Evolutionary conservation across 257 asterid genomes (phyloP), one percentile per base, ranked within the genome.

Genomic region (Rhazya stricta): DNA sequence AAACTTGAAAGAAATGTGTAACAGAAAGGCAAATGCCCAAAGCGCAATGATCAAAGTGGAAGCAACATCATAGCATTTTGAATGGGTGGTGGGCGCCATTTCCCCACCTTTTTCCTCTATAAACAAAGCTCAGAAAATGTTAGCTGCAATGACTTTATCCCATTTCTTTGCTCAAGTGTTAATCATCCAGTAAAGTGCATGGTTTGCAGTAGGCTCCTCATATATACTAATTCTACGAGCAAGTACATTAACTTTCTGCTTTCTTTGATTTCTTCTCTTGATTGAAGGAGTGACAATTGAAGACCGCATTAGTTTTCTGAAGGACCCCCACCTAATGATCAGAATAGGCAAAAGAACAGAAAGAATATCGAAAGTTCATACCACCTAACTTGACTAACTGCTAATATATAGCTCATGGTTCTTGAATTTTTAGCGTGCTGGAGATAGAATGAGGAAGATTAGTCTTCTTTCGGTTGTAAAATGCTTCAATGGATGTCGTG

Each of bases 401-500:
- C 23, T 34, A 43, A 69, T 58, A 67, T 0, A 77, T 4, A n/a
- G 37, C 72, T 32, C 39, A 2, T 54, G 21, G 18, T 42, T 41
- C 34, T 27, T 69, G 51, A 39, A 54, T 9, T 19, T 50, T 53
- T 67, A 37, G 56, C 6, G 9, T 41, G 9, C 46, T 18, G 13
- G 0, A 32, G 19, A 29, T 23, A 78, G 65, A 60, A 78, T 79
- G 82, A 62, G 82, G 65, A 79, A 73, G 39, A n/a, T 23, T 32
- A 87, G 86, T 82, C 73, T 89, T 16, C 75, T 86, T 53, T 87
- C 93, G 0, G 77, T 90, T 8, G 74, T 77, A 36, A 84, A 77
- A 42, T 90, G 96, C 86, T 89, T 92, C 89, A 88, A 88, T 66
- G 91, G 89, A 23, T 92, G 96, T 78, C 77, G 75, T 63, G 97